Percentiles rank a stretch among this genome's conserved stretches.
These are phyloP conservation scores for Cytospora mali DNA, from an alignment of 2,329 filamentous ascomycete species.

Conservation along the genomic window DNA sequence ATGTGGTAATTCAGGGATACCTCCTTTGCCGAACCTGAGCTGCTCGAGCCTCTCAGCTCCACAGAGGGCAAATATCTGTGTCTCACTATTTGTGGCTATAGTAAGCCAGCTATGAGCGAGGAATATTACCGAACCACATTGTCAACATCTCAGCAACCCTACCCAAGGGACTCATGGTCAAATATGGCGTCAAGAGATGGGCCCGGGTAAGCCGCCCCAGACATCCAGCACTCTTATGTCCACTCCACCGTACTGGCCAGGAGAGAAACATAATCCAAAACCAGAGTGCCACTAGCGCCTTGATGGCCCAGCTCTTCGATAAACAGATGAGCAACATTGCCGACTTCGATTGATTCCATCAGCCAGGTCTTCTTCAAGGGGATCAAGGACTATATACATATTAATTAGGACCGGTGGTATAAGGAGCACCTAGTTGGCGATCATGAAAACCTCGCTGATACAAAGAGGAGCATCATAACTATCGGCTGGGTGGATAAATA, in stretches of 20 bases:
- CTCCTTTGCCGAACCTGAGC: no score
- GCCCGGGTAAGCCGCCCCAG: slow-evolving; percentile 43
- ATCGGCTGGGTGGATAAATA: slow-evolving; percentile 50
- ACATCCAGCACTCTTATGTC: no score
- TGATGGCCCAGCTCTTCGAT: slow-evolving; percentile 48
- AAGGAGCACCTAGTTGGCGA: slow-evolving; percentile 47
- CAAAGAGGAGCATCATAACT: slow-evolving; percentile 48
- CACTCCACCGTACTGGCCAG: no score
- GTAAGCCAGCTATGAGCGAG: slow-evolving; percentile 50
- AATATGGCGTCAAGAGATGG: slow-evolving; percentile 52
- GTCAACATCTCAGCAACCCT: slow-evolving; percentile 47
- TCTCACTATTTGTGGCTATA: slow-evolving; percentile 52
- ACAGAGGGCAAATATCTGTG: slow-evolving; percentile 40
- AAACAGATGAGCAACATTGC: slow-evolving; percentile 50
- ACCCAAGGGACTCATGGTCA: slow-evolving; percentile 50
- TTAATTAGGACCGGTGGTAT: slow-evolving; percentile 54
- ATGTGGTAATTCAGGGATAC: no score
- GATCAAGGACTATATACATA: slow-evolving; percentile 48
- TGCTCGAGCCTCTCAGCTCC: no score
- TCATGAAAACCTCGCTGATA: slow-evolving; percentile 54
- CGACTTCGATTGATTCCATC: slow-evolving; percentile 53
- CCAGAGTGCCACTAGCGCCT: slow-evolving; percentile 36
- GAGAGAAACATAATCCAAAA: no score
- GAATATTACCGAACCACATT: slow-evolving; percentile 53
- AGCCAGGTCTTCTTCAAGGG: slow-evolving; percentile 50